Evolutionary conservation across 1,139 yeast species (phyloP).

Genomic region (Yarrowia galli): DNA sequence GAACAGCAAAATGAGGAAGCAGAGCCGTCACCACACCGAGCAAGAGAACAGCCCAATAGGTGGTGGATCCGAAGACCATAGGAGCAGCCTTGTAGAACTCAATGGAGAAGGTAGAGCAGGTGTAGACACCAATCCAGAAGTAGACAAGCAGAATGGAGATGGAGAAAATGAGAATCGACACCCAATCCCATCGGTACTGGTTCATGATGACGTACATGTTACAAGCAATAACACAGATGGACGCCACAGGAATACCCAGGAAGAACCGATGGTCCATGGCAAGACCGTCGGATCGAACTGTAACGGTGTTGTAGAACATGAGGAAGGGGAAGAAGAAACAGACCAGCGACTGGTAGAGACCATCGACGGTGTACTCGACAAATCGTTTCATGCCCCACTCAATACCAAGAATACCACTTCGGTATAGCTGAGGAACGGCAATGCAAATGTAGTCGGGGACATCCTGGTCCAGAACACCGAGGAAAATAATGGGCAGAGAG

Average conservation of each 20-base stretch:
- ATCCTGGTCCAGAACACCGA: slow-evolving; percentile 94
- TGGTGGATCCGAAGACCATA: slow-evolving; percentile 71
- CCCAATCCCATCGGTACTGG: slow-evolving; percentile 95
- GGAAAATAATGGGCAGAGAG: slow-evolving; percentile 87
- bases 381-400: slow-evolving; percentile 86
- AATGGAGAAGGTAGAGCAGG: slow-evolving; percentile 63
- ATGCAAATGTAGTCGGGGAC: slow-evolving; percentile 80
- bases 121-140: slow-evolving; percentile 94
- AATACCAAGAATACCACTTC: slow-evolving; percentile 77
- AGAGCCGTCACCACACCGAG: slow-evolving; percentile 76
- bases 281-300: slow-evolving; percentile 69
- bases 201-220: slow-evolving; percentile 80
- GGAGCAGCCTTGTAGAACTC: slow-evolving; percentile 83
- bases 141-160: slow-evolving; percentile 74
- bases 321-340: slow-evolving; percentile 87
- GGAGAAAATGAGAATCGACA: slow-evolving; percentile 67
- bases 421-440: slow-evolving; percentile 85
- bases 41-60: slow-evolving; percentile 83
- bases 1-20: slow-evolving; percentile 75
- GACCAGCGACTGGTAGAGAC: slow-evolving; percentile 84
- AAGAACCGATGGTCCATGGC: slow-evolving; percentile 81
- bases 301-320: slow-evolving; percentile 62
- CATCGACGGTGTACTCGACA: slow-evolving; percentile 83
- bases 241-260: slow-evolving; percentile 81
- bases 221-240: slow-evolving; percentile 82